These are phyloP conservation scores for Solanum pinnatisectum DNA, from an alignment of 257 asterid genomes.

Conservation along the genomic window DNA sequence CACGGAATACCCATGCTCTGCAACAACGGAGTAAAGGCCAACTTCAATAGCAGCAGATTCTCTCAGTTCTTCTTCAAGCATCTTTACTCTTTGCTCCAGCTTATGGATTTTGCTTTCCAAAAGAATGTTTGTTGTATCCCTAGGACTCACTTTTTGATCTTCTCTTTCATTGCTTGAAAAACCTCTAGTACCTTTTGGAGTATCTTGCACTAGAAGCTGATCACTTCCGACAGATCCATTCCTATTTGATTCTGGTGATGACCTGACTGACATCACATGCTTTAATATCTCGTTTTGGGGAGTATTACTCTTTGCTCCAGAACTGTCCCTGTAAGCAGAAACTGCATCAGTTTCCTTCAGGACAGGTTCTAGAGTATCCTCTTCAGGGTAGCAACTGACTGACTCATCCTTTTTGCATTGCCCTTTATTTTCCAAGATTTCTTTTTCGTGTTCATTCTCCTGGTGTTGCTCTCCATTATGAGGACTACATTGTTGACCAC, in stretches of 20 bases:
- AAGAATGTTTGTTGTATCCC: constrained; percentile 40
- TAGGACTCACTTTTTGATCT: constrained; percentile 24
- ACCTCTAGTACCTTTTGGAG: constrained; percentile 11
- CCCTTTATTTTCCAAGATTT: constrained; percentile 12
- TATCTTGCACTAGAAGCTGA: constrained; percentile 15
- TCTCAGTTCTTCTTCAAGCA: constrained; percentile 77
- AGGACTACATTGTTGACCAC: not conserved
- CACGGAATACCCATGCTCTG: constrained; percentile 77
- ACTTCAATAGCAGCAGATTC: constrained; percentile 78
- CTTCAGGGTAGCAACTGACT: constrained; percentile 8
- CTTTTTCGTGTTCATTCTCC: constrained; percentile 15
- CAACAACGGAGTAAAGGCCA: constrained; percentile 62
- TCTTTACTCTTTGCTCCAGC: constrained; percentile 40
- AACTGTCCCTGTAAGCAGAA: constrained; percentile 17
- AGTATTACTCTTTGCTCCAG: constrained; percentile 1
- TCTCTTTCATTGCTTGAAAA: constrained; percentile 16
- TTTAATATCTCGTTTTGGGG: constrained; percentile 30
- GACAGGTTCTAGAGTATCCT: not conserved
- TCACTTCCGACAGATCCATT: constrained; percentile 25
- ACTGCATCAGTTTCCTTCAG: constrained; percentile 12
- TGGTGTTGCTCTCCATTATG: constrained; percentile 6
- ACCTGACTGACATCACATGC: constrained; percentile 52
- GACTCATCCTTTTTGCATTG: constrained; percentile 23
- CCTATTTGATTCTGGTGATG: constrained; percentile 38
- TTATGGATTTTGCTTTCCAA: constrained; percentile 45